Percentiles rank a stretch among this genome's conserved stretches.
phyloP scores from a whole-genome alignment of 1,284 basidiomycete species.

The Ganoderma resinaceum region DNA sequence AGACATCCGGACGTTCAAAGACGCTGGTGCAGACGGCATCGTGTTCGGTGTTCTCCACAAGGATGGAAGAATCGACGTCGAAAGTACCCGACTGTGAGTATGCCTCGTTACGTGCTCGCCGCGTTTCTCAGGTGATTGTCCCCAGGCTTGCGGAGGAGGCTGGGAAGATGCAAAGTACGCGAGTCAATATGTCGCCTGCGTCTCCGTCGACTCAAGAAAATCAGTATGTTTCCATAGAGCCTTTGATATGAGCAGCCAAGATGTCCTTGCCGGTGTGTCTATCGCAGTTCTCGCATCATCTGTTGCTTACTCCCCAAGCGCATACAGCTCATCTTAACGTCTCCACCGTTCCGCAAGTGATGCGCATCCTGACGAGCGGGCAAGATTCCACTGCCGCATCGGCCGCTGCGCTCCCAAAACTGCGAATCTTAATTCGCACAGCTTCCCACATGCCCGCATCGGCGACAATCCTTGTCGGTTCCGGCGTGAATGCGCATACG shows the following conservation, averaged over 20 bases:
- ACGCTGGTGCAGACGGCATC: constrained; percentile 64
- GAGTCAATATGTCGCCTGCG: neutral
- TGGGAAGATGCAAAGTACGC: constrained; percentile 65
- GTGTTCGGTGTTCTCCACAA: constrained; percentile 72
- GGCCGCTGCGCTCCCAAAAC: constrained; percentile 48
- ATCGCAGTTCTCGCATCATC: neutral
- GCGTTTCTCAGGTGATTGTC: neutral
- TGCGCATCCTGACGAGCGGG: constrained; percentile 79
- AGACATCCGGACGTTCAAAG: constrained; percentile 70
- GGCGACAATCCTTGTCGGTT: constrained; percentile 69
- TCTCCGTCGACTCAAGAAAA: neutral
- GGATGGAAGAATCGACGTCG: constrained; percentile 67
- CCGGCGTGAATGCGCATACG: constrained; percentile 69
- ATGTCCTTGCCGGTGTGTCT: constrained; percentile 54
- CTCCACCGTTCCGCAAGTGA: constrained; percentile 64
- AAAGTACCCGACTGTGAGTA: constrained; percentile 56
- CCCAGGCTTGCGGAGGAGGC: constrained; percentile 66
- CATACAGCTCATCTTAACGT: constrained; percentile 61
- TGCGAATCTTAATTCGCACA: constrained; percentile 50
- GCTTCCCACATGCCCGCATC: constrained; percentile 21
- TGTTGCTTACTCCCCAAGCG: neutral
- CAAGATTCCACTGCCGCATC: constrained; percentile 47
- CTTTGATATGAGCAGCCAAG: constrained; percentile 74
- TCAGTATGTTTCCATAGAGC: constrained; percentile 86
- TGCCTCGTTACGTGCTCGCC: neutral